phyloP scores from a whole-genome alignment of 169 alveolate species.

The Plasmodium gallinaceum region DNA sequence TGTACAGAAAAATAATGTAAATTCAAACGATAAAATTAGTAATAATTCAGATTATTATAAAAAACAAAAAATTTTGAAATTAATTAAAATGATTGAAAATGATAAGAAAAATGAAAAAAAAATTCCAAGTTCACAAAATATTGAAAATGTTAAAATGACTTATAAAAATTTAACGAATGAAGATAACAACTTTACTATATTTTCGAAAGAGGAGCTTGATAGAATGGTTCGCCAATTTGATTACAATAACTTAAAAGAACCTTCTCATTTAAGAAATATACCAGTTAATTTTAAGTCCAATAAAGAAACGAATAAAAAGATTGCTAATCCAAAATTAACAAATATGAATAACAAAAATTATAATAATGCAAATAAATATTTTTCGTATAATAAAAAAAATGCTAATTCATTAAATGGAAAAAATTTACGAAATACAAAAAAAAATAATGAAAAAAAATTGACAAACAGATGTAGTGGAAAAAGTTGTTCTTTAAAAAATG shows the following conservation, averaged over 20 bases:
- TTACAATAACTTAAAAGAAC: not conserved
- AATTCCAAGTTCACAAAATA: too few relatives aligned
- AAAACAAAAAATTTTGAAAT: too few relatives aligned
- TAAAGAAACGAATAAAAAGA: not conserved
- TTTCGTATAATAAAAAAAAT: constrained; percentile 26
- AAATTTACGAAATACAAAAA: constrained; percentile 6
- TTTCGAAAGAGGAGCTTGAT: constrained; percentile 62
- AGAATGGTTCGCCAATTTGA: not conserved
- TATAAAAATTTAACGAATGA: not conserved
- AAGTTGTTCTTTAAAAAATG: too few relatives aligned
- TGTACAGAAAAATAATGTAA: constrained; percentile 25
- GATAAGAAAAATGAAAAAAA: constrained; percentile 6
- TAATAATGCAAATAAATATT: not conserved
- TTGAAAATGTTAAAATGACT: not conserved
- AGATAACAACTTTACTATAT: not conserved
- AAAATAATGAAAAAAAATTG: constrained; percentile 24
- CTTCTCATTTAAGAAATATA: not conserved
- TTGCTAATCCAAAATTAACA: not conserved
- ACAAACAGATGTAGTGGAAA: too few relatives aligned
- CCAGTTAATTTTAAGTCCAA: not conserved
- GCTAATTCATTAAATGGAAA: not conserved
- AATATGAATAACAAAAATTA: not conserved
- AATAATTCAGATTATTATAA: too few relatives aligned
- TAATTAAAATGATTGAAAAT: constrained; percentile 1
- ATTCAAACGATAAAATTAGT: constrained; percentile 42